Percentiles rank a stretch among this genome's conserved stretches.
Evolutionary conservation across 768 basidiomycete species (phyloP).

Genomic region (Collybia sp.): DNA sequence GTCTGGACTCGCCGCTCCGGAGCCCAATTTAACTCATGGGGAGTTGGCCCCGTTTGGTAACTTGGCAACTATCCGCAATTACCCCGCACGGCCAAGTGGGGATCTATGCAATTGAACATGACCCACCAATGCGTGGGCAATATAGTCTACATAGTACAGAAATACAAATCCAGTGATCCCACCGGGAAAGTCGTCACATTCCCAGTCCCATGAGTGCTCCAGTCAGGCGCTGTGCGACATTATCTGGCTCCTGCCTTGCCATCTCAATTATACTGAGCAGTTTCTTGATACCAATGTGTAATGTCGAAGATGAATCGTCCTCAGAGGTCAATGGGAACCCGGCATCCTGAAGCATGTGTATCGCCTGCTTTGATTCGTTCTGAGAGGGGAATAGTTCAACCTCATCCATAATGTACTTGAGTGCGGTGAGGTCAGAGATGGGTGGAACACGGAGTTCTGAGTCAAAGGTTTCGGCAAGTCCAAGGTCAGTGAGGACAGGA

Average conservation of each 20-base stretch:
- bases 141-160: background rate
- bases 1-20: too few relatives aligned
- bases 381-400: slow-evolving; percentile 68
- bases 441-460: slow-evolving; percentile 83
- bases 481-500: slow-evolving; percentile 81
- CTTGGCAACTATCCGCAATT: background rate
- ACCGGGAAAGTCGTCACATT: slow-evolving; percentile 13
- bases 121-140: too few relatives aligned
- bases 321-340: slow-evolving; percentile 47
- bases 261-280: slow-evolving; percentile 89
- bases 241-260: slow-evolving; percentile 93
- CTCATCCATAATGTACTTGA: slow-evolving; percentile 77
- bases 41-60: background rate
- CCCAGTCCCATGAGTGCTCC: slow-evolving; percentile 57
- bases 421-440: slow-evolving; percentile 60
- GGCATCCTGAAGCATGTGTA: slow-evolving; percentile 67
- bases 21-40: too few relatives aligned
- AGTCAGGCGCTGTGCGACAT: slow-evolving; percentile 66
- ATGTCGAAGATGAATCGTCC: slow-evolving; percentile 36
- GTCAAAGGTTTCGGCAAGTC: slow-evolving; percentile 87
- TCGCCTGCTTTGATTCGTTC: slow-evolving; percentile 50
- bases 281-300: slow-evolving; percentile 93
- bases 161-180: background rate
- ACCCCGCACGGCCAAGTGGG: too few relatives aligned
- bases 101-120: too few relatives aligned